phyloP scores from a whole-genome alignment of 2,329 filamentous ascomycete species.

The Fusarium albidum region DNA sequence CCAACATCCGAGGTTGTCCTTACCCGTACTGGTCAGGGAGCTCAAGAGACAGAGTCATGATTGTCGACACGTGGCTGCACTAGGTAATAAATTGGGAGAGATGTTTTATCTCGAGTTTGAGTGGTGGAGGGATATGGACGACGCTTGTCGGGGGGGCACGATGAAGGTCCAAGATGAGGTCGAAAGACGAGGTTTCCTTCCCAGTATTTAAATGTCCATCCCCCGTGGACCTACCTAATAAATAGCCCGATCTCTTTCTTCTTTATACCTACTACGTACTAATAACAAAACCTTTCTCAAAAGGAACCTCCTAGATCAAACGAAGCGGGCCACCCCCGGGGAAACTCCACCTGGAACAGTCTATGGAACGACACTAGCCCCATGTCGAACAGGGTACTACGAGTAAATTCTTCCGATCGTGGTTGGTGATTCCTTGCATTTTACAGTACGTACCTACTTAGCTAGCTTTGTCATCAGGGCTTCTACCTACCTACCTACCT shows the following conservation, averaged over 20 bases:
- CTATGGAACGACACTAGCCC: constrained; percentile 5
- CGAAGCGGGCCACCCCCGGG: constrained; percentile 26
- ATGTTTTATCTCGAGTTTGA: too few species aligned
- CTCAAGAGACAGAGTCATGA: constrained; percentile 54
- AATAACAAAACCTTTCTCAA: not conserved
- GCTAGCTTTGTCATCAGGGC: not conserved
- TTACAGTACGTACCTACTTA: not conserved
- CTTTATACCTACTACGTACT: not conserved
- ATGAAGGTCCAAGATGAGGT: not conserved
- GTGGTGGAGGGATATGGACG: too few species aligned
- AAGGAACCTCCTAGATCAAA: constrained; percentile 5
- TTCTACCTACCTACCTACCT: not conserved
- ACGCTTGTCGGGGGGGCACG: too few species aligned
- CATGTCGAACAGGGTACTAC: constrained; percentile 4
- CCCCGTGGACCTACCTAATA: too few species aligned
- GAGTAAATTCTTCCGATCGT: not conserved
- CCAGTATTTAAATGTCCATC: constrained; percentile 21
- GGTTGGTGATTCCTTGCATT: not conserved
- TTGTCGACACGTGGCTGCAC: constrained; percentile 36
- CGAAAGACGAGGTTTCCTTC: constrained; percentile 7
- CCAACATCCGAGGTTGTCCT: constrained; percentile 28
- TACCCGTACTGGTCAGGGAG: constrained; percentile 62
- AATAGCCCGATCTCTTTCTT: too few species aligned
- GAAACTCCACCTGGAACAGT: constrained; percentile 20
- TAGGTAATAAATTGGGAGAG: not conserved